These are phyloP conservation scores for Sclerotinia spermophila DNA, from an alignment of 2,329 filamentous ascomycete species.

Conservation along the genomic window DNA sequence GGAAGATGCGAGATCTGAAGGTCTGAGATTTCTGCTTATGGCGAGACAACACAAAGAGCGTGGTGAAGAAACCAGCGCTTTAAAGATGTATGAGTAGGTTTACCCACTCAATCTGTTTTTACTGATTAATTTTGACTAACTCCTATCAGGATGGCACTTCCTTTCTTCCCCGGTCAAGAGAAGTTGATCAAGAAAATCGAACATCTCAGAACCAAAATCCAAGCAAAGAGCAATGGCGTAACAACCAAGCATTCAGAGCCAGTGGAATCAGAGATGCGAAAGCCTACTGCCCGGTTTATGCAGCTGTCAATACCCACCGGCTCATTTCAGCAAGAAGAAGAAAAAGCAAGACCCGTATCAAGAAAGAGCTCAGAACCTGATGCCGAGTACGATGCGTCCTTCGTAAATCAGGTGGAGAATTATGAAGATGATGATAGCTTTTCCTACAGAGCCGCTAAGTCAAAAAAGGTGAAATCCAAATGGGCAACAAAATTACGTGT, in stretches of 20 bases:
- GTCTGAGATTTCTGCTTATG: conserved; percentile 81
- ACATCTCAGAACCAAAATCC: conserved; percentile 53
- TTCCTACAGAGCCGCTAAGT: conserved; percentile 33
- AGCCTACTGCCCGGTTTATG: conserved; percentile 27
- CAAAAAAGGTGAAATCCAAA: conserved; percentile 37
- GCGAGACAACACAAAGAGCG: conserved; percentile 85
- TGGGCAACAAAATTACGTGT: conserved; percentile 33
- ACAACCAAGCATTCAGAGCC: conserved; percentile 9
- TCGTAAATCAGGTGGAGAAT: conserved; percentile 40
- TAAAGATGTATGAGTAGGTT: conserved; percentile 65
- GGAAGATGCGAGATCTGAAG: conserved; percentile 75
- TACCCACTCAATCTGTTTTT: not conserved
- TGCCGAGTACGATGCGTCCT: conserved; percentile 37
- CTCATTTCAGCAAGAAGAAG: conserved; percentile 28
- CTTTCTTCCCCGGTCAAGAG: conserved; percentile 80
- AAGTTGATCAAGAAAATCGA: conserved; percentile 72
- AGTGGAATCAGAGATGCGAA: conserved; percentile 22
- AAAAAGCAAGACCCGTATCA: conserved; percentile 29
- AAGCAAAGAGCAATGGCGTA: conserved; percentile 37
- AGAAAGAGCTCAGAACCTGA: conserved; percentile 29
- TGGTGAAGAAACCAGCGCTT: conserved; percentile 71
- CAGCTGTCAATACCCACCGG: conserved; percentile 27
- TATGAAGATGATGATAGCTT: conserved; percentile 39
- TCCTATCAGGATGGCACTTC: conserved; percentile 62
- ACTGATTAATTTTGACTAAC: not conserved